Base-by-base conservation (phyloP, 306 rosid species). In the Lithocarpus polystachyus region DNA sequence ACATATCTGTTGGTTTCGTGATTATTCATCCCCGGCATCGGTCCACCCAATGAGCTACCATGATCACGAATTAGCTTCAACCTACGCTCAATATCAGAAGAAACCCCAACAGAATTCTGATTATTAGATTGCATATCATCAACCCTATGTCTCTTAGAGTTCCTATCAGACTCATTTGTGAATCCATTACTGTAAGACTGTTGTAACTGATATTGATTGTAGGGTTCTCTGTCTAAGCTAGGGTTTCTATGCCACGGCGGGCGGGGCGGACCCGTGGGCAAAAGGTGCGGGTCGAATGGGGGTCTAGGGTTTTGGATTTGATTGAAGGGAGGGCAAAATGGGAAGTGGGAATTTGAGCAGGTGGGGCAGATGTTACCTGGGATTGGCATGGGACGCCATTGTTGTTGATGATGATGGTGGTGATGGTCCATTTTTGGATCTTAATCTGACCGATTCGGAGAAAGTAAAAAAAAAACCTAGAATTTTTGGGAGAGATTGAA, bases 21-120 rank as follows among this genome's bases (percentile, higher is more conserved):
- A 51, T 48, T 74, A 73, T 35, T 48, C 80, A 72, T 18, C 22
- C 72, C 67, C 1, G n/a, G 72, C 54, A 22, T 22, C 22, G 75
- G 43, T 2, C 19, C 86, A 71, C 79, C 5, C 15, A 72, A 55
- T 24, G 33, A 82, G 28, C 83, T 68, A 1, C 99, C 99, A 83
- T 95, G 98, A 70, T 95, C 99, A 6, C 92, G 99, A 81, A 95
- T 90, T 28, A 95, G 76, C 90, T 90, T 88, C 80, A 93, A 84
- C 26, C 97, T 80, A 6, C 98, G 90, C 75, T 91, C 90, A 76
- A 88, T 88, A 4, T 92, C 97, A 4, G 72, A 84, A 4, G 82
- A 75, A 81, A 18, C 19, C 55, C 74, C 52, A 1, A 65, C 37
- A 55, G 71, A 45, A 15, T 74, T 82, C 20, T 72, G 61, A 64